Evolutionary conservation across 768 basidiomycete species (phyloP).

Genomic region (Cyclocybe cylindracea): DNA sequence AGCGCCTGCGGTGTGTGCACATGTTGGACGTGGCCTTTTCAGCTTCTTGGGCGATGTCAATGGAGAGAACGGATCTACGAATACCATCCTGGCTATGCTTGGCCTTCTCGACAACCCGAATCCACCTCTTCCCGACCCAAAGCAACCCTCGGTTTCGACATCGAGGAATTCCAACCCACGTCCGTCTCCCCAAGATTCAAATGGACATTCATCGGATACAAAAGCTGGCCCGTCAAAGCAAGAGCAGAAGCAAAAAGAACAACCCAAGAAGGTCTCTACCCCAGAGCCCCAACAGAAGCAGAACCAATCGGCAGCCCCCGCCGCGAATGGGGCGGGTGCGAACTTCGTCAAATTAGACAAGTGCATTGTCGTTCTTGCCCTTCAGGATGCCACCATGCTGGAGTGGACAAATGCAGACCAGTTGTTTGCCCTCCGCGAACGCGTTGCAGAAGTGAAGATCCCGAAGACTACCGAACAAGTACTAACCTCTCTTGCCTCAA

Average conservation of each 20-base stretch:
- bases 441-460: conserved; percentile 13
- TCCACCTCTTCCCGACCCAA: background rate
- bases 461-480: conserved; percentile 13
- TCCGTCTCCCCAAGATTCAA: background rate
- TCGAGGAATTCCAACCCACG: background rate
- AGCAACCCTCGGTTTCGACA: background rate
- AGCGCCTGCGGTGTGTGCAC: conserved; percentile 31
- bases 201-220: background rate
- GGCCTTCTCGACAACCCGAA: conserved; percentile 27
- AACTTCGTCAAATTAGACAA: background rate
- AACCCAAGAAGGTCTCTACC: background rate
- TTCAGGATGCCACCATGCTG: conserved; percentile 8
- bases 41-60: conserved; percentile 48
- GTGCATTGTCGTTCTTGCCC: conserved; percentile 16
- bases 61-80: conserved; percentile 33
- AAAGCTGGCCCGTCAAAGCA: background rate
- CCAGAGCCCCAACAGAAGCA: background rate
- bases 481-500: conserved; percentile 21
- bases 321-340: background rate
- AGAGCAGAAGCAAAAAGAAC: background rate
- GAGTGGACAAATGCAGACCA: conserved; percentile 5
- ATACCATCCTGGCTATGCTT: conserved; percentile 37
- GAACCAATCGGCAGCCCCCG: background rate
- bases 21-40: conserved; percentile 33
- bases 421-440: conserved; percentile 14